Conservation (phyloP, 2,329 filamentous ascomycete species). For the Aspergillus caelatus region DNA sequence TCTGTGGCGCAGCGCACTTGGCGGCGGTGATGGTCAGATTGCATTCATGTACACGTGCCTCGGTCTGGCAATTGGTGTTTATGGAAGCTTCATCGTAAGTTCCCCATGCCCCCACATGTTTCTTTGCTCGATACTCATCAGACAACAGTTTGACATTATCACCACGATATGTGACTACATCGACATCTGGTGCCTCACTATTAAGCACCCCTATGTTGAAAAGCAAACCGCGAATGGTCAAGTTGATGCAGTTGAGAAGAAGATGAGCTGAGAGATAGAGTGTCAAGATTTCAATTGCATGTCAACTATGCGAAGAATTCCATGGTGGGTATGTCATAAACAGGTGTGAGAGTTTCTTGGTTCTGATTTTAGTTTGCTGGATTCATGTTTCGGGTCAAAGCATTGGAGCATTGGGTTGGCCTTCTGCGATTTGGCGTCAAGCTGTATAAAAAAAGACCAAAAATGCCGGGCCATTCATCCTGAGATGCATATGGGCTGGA, state of each 20-base stretch:
- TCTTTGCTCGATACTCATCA: constrained; percentile 7
- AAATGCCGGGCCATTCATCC: constrained; percentile 7
- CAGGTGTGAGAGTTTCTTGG: not conserved
- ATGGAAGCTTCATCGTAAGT: constrained; percentile 85
- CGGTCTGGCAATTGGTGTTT: constrained; percentile 83
- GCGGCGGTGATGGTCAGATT: constrained; percentile 80
- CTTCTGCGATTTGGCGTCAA: constrained; percentile 1
- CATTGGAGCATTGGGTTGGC: constrained; percentile 7
- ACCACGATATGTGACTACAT: constrained; percentile 97
- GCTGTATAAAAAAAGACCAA: not conserved
- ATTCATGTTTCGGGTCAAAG: constrained; percentile 3
- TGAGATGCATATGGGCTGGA: constrained; percentile 7
- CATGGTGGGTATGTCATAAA: not conserved
- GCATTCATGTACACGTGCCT: constrained; percentile 88
- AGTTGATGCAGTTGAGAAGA: constrained; percentile 28
- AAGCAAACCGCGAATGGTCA: constrained; percentile 30
- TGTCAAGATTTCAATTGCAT: constrained; percentile 8
- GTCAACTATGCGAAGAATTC: constrained; percentile 17
- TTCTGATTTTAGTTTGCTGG: not conserved
- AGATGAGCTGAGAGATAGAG: constrained; percentile 23
- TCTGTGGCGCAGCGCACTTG: constrained; percentile 73
- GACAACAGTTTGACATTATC: constrained; percentile 76
- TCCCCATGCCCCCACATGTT: not conserved
- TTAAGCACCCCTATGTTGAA: constrained; percentile 74
- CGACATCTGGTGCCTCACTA: constrained; percentile 97